Base-by-base conservation (phyloP, 805 yeast species). In the Wickerhamiella azymoides region DNA sequence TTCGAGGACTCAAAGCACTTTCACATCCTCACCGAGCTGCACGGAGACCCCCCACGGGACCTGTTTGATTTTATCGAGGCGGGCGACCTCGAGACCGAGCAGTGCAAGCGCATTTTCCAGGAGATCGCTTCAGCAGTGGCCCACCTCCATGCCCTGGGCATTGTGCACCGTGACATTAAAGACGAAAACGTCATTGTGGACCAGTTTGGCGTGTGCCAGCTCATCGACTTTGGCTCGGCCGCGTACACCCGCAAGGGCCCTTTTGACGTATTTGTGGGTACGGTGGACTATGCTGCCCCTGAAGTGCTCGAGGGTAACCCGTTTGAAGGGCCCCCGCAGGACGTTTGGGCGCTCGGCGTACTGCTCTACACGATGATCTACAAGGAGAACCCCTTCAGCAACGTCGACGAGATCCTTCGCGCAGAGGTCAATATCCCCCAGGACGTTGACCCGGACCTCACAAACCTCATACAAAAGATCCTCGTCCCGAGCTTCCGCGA, bases 231-330 rank as follows among this genome's bases (percentile, higher is more conserved):
- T 62, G 98, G 98, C 1, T 80, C 94, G 40, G 94, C 97, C 1
- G 95, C 96, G 0, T 85, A 85, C 61, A 76, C 79, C 17, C 76
- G 73, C 52, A 85, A 80, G 65, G 97, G 96, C 0, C 97, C 97
- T 5, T 92, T 89, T 64, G 95, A 89, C 54, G 95, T 92, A 5
- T 89, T 92, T 64, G 97, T 92, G 1, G 98, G 98, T 2, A 92
- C 98, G 0, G 79, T 92, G 38, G 96, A 92, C 62, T 92, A 89
- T 62, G 97, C 97, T 1, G 94, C 97, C 0, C 98, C 98, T 0
- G 98, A 92, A 62, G 95, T 92, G 0, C 68, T 92, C 30, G 72
- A 79, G 43, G 98, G 97, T 2, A 79, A 78, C 49, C 80, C 88
- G 18, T 92, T 89, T 57, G 85, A 77, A 43, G 98, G 98, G 18